Conservation (phyloP, 176 grass and related monocot species). For the Eragrostis nindensis region DNA sequence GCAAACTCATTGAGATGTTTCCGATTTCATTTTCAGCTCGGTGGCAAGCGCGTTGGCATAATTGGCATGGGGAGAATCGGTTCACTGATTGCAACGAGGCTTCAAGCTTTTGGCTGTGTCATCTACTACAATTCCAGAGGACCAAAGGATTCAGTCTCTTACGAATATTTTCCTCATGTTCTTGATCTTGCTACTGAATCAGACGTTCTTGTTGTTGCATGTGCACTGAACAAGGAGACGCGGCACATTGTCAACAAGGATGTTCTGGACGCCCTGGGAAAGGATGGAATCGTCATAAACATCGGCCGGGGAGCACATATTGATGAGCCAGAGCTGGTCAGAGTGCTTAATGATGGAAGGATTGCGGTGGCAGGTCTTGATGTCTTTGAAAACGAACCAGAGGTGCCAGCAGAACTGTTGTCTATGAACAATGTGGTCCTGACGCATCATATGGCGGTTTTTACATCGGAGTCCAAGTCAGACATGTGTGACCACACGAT, state of each 20-base stretch:
- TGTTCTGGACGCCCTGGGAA: slow-evolving; percentile 1
- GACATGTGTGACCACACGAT: neutral
- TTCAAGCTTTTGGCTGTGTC: neutral
- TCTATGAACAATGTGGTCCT: slow-evolving; percentile 34
- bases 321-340: slow-evolving; percentile 14
- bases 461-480: slow-evolving; percentile 3
- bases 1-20: too few species aligned
- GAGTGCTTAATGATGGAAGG: neutral
- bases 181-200: neutral
- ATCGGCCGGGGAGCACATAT: neutral
- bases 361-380: slow-evolving; percentile 8
- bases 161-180: neutral
- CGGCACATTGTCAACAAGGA: neutral
- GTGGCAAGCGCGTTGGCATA: neutral
- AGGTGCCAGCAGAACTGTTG: slow-evolving; percentile 3
- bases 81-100: neutral
- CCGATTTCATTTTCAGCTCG: neutral
- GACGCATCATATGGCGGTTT: neutral
- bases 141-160: neutral
- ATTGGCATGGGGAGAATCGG: slow-evolving; percentile 7
- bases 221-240: too few species aligned
- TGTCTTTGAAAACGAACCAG: slow-evolving; percentile 28
- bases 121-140: slow-evolving; percentile 9
- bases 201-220: neutral
- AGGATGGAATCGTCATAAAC: slow-evolving; percentile 24